Conservation (phyloP, 2,329 filamentous ascomycete species). For the Cylindrodendrum hubeiense region DNA sequence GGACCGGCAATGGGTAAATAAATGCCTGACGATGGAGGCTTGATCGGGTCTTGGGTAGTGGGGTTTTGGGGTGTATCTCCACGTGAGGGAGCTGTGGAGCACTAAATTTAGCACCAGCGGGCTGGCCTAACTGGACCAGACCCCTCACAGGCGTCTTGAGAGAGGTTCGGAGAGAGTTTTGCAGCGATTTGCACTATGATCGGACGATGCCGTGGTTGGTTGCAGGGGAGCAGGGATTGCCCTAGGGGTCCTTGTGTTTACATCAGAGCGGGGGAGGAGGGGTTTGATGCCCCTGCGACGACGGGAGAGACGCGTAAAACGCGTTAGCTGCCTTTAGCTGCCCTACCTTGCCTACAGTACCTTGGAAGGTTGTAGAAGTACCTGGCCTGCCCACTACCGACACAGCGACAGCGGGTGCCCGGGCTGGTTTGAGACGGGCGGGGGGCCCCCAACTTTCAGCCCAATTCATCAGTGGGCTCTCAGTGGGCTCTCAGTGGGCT, state of each 20-base stretch:
- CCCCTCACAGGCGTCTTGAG: not conserved
- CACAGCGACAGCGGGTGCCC: not conserved
- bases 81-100: constrained; percentile 8
- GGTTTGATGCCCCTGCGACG: not conserved
- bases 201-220: not conserved
- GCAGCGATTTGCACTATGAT: not conserved
- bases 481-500: too few relatives aligned
- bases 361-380: not conserved
- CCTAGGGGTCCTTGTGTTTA: constrained; percentile 6
- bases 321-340: too few relatives aligned
- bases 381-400: not conserved
- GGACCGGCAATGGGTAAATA: constrained; percentile 11
- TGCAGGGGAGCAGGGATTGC: constrained; percentile 12
- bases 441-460: constrained; percentile 6
- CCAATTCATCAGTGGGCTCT: constrained; percentile 6
- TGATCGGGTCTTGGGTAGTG: not conserved
- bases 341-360: too few relatives aligned
- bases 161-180: constrained; percentile 3
- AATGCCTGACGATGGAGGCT: constrained; percentile 1
- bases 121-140: too few relatives aligned
- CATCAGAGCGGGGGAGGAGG: constrained; percentile 1
- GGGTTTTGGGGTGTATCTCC: not conserved
- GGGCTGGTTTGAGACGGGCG: constrained; percentile 20
- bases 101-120: constrained; percentile 25
- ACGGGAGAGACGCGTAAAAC: not conserved